Evolutionary conservation across 1,284 basidiomycete genomes (phyloP).

Genomic region (Ganoderma sinense): DNA sequence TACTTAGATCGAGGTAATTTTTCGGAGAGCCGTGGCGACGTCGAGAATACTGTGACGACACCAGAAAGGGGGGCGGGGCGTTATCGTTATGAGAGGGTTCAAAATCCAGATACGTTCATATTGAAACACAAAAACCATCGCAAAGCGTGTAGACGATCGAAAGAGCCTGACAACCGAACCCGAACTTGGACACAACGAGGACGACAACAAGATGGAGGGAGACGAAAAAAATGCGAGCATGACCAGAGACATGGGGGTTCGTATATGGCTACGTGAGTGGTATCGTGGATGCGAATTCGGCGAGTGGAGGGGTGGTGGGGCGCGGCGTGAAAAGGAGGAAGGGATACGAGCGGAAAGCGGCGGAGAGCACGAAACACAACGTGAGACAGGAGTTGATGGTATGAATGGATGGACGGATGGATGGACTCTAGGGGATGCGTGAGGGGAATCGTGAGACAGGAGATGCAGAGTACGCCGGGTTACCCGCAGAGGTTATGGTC

Average conservation of each 20-base stretch:
- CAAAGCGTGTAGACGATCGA: conserved; percentile 1
- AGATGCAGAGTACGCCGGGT: background rate
- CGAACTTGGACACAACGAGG: background rate
- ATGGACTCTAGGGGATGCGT: background rate
- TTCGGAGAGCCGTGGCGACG: too few species aligned
- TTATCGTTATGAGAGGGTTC: too few species aligned
- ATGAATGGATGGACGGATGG: background rate
- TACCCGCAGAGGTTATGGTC: background rate
- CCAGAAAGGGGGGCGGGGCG: too few species aligned
- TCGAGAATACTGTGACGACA: too few species aligned
- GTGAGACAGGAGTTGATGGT: background rate
- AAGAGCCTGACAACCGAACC: background rate
- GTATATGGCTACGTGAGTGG: background rate
- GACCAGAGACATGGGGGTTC: background rate
- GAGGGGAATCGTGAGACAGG: background rate
- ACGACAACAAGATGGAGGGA: background rate
- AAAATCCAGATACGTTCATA: background rate
- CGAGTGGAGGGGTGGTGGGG: background rate
- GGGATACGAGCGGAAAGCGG: background rate
- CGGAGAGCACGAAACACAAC: background rate
- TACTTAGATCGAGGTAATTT: too few species aligned
- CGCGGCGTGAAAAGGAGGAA: background rate
- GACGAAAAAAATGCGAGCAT: background rate
- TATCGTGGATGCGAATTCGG: background rate
- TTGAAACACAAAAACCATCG: background rate